Conservation (phyloP, 2,329 filamentous ascomycete species). For the Neoascochyta sp. region DNA sequence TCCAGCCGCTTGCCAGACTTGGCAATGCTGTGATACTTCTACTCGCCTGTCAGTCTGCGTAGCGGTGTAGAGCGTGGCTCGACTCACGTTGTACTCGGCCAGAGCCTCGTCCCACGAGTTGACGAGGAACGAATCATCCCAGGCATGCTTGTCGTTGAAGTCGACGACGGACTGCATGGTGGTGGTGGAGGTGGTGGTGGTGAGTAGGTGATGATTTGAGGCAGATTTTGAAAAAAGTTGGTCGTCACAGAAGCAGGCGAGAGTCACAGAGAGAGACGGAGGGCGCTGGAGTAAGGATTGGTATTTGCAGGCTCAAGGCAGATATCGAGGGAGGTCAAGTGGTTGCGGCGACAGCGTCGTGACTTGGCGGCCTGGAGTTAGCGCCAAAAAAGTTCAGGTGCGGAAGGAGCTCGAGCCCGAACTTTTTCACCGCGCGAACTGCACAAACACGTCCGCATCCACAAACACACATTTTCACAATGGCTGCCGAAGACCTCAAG, state of each 20-base stretch:
- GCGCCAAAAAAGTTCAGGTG: conserved; percentile 32
- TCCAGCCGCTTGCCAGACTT: conserved; percentile 35
- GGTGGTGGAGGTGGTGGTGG: too few relatives aligned
- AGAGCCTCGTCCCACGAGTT: conserved; percentile 36
- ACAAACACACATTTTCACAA: conserved; percentile 31
- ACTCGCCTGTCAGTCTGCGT: conserved; percentile 9
- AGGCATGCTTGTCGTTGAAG: conserved; percentile 32
- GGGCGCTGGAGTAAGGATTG: too few relatives aligned
- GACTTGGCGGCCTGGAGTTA: conserved; percentile 20
- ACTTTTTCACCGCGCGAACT: conserved; percentile 26
- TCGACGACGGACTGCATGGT: conserved; percentile 25
- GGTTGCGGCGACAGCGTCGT: too few relatives aligned
- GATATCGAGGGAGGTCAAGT: too few relatives aligned
- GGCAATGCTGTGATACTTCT: conserved; percentile 41
- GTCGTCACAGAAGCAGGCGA: too few relatives aligned
- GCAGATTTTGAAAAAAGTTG: too few relatives aligned
- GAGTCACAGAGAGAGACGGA: too few relatives aligned
- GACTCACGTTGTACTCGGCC: conserved; percentile 35
- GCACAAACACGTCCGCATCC: too few relatives aligned
- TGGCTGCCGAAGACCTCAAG: conserved; percentile 52
- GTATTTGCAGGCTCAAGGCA: too few relatives aligned
- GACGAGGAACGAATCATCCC: conserved; percentile 39
- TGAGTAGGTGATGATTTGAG: too few relatives aligned
- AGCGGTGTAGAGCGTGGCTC: neutral
- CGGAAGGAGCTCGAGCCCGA: conserved; percentile 25